Conservation (phyloP, 2,329 filamentous ascomycete species). For the Dothideomycetes sp. region DNA sequence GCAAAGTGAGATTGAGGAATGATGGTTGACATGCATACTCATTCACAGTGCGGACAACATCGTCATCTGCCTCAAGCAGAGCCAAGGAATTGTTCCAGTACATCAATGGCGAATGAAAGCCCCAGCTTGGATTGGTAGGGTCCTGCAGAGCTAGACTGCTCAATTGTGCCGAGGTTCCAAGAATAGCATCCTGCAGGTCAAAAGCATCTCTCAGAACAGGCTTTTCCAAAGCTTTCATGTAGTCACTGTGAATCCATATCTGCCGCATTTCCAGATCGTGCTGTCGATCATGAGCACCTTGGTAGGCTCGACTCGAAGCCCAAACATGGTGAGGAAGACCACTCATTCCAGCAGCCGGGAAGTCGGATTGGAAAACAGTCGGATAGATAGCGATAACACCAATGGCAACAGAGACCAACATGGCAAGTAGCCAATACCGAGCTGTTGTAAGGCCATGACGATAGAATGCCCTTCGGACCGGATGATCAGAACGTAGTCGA, state of each 20-base stretch:
- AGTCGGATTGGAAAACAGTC: constrained; percentile 63
- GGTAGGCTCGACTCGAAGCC: constrained; percentile 61
- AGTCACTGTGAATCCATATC: constrained; percentile 71
- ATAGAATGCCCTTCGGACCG: constrained; percentile 55
- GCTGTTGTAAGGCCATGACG: constrained; percentile 63
- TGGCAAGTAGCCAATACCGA: constrained; percentile 63
- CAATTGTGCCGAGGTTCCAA: constrained; percentile 46
- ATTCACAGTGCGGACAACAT: constrained; percentile 64
- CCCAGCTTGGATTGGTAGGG: constrained; percentile 41
- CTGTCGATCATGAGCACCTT: constrained; percentile 37
- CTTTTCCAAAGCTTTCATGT: constrained; percentile 64
- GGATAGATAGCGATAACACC: constrained; percentile 65
- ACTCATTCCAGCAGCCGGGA: constrained; percentile 61
- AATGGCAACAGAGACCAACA: constrained; percentile 63
- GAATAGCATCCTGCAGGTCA: constrained; percentile 58
- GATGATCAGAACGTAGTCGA: constrained; percentile 53
- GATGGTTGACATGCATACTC: constrained; percentile 52
- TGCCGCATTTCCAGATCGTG: constrained; percentile 75
- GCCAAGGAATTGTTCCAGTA: constrained; percentile 64
- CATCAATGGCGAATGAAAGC: constrained; percentile 72
- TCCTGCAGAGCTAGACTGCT: constrained; percentile 19
- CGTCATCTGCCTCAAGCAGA: constrained; percentile 49
- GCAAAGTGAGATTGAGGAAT: constrained; percentile 62
- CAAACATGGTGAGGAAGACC: constrained; percentile 71
- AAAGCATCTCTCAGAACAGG: constrained; percentile 58